A percentile compares a stretch with the other conserved stretches of the same genome.
These are phyloP conservation scores for Cutaneotrichosporon sp. DNA, from an alignment of 1,284 basidiomycete genomes.

Conservation along the genomic window DNA sequence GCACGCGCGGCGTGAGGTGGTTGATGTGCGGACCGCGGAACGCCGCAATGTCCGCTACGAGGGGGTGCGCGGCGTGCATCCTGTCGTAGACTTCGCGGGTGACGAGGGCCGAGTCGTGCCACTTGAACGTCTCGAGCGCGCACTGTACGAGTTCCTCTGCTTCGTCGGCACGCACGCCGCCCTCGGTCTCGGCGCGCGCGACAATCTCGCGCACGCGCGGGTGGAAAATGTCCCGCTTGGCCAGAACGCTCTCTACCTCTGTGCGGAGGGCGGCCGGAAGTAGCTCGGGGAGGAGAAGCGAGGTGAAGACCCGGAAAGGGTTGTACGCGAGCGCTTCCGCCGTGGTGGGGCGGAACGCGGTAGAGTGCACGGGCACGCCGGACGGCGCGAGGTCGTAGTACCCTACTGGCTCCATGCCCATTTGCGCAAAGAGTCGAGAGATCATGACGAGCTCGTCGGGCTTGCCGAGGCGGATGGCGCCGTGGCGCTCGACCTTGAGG, in stretches of 20 bases:
- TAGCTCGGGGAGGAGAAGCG: constrained; percentile 44
- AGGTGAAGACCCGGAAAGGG: constrained; percentile 50
- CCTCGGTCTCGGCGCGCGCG: constrained; percentile 34
- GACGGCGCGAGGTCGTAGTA: constrained; percentile 49
- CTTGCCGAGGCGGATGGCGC: constrained; percentile 49
- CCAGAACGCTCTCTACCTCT: constrained; percentile 34
- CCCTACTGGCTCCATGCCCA: constrained; percentile 49
- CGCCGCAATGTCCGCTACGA: constrained; percentile 48
- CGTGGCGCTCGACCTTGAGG: constrained; percentile 48
- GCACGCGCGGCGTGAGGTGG: constrained; percentile 49
- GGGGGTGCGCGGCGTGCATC: constrained; percentile 39
- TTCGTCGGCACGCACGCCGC: constrained; percentile 26
- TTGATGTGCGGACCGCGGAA: constrained; percentile 51
- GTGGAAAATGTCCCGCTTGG: constrained; percentile 44
- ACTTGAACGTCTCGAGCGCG: constrained; percentile 48
- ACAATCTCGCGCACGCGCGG: constrained; percentile 34
- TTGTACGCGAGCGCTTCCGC: constrained; percentile 38
- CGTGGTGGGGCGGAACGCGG: constrained; percentile 46
- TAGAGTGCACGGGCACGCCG: constrained; percentile 49
- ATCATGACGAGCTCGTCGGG: constrained; percentile 43
- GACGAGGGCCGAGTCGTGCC: constrained; percentile 46
- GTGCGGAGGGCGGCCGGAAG: constrained; percentile 34
- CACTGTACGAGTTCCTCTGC: constrained; percentile 37
- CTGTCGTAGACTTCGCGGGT: constrained; percentile 34
- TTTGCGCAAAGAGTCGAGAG: constrained; percentile 42